Base-by-base conservation (phyloP, 495 filamentous ascomycete species). In the Staphylotrichum tortipilum region DNA sequence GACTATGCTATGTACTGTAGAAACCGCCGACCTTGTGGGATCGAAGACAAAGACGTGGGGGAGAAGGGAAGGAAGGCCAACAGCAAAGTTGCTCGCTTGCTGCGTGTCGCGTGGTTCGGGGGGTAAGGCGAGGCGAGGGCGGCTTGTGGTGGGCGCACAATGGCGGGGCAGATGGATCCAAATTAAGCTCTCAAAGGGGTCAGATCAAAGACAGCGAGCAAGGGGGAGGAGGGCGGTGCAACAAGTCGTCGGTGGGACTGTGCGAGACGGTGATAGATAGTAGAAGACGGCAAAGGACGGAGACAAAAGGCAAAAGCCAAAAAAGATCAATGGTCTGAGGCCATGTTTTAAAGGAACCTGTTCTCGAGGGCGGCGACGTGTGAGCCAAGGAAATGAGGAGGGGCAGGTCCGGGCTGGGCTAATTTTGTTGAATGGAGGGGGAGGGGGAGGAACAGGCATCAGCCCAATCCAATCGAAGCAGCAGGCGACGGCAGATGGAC, bases 1-100 rank as follows among this genome's bases (percentile, higher is more conserved):
- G 67, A 69, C 69, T 74, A 74, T 69, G 67, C 72, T 77, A 77
- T 69, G 61, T 74, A 74, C 60, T 69, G 68, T 54, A 65, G 48
- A 44, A 53, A 29, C 40, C 18, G 42, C 39, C 36, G n/a, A 24
- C 37, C 18, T 50, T 35, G 43, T 12, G 23, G 34, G 24, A 23
- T 38, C 40, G 17, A 19, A 3, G 33, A 30, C 39, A 51, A 24
- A 44, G 33, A 33, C 15, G 40, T 5, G 3, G 15, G 30, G 19
- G 7, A 15, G 23, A 26, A 14, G 12, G n/a, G 15, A 14, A 11
- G 7, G 12, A n/a, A n/a, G n/a, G n/a, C n/a, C n/a, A n/a, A n/a
- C n/a, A n/a, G n/a, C n/a, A n/a, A n/a, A n/a, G n/a, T n/a, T n/a
- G n/a, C n/a, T n/a, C n/a, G n/a, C n/a, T n/a, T n/a, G n/a, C n/a